Evolutionary conservation across 2,329 filamentous ascomycete species (phyloP).

Genomic region (Didymella sp.): DNA sequence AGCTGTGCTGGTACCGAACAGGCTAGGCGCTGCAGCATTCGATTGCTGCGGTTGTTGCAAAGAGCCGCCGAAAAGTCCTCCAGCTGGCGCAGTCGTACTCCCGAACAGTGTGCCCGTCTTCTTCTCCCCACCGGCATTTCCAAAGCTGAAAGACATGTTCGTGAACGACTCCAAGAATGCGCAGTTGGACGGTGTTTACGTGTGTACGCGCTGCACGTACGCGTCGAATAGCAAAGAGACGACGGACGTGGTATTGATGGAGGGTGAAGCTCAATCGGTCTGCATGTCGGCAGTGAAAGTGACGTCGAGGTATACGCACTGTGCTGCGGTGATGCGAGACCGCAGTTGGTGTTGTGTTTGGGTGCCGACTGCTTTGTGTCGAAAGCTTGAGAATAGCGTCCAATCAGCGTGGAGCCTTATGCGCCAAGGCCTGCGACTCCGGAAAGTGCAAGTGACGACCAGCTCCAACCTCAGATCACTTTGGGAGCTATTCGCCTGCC

Average conservation of each 20-base stretch:
- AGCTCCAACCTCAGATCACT: conserved; percentile 33
- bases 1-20: conserved; percentile 26
- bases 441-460: conserved; percentile 26
- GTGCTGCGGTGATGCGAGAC: conserved; percentile 17
- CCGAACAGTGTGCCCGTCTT: conserved; percentile 49
- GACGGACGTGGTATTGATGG: not conserved
- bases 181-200: conserved; percentile 11
- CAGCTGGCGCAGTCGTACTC: conserved; percentile 45
- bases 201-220: conserved; percentile 21
- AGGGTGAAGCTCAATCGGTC: conserved; percentile 18
- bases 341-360: conserved; percentile 18
- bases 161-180: not conserved
- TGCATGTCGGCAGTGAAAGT: conserved; percentile 19
- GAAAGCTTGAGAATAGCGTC: conserved; percentile 23
- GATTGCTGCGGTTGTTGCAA: conserved; percentile 45
- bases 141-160: conserved; percentile 45
- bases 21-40: conserved; percentile 43
- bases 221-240: conserved; percentile 14
- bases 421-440: conserved; percentile 26
- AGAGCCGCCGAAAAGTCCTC: conserved; percentile 51
- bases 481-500: conserved; percentile 43
- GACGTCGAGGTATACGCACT: conserved; percentile 10
- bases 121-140: conserved; percentile 39
- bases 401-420: conserved; percentile 13
- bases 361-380: conserved; percentile 21